Evolutionary conservation across 1,139 yeast genomes (phyloP).

Genomic region (Taphrina communis): DNA sequence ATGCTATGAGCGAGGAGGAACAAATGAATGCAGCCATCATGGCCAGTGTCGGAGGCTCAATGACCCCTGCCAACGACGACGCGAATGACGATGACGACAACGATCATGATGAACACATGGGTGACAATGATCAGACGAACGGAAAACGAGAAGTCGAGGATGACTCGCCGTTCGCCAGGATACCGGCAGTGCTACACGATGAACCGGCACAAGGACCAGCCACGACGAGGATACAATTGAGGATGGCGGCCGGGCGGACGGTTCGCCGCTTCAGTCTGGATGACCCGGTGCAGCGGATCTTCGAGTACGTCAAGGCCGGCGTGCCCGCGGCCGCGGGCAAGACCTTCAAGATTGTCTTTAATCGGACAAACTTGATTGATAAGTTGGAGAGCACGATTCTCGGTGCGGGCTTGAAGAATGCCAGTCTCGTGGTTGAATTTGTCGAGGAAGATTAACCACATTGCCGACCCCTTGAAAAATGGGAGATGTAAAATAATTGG

Average conservation of each 20-base stretch:
- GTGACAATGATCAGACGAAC: conserved; percentile 40
- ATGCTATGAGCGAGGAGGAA: conserved; percentile 74
- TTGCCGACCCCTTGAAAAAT: too few species aligned
- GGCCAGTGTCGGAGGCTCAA: conserved; percentile 61
- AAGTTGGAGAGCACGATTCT: conserved; percentile 66
- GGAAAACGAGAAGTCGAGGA: conserved; percentile 45
- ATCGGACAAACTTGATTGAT: conserved; percentile 68
- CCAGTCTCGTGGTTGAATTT: conserved; percentile 74
- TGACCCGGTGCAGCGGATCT: conserved; percentile 68
- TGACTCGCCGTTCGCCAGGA: conserved; percentile 53
- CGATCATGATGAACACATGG: conserved; percentile 40
- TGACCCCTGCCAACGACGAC: conserved; percentile 49
- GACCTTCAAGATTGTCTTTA: conserved; percentile 66
- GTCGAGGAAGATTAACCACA: neutral
- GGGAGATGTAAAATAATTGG: too few species aligned
- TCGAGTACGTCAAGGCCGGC: conserved; percentile 62
- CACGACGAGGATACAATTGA: conserved; percentile 80
- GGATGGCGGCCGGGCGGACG: conserved; percentile 76
- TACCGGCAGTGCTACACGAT: conserved; percentile 59
- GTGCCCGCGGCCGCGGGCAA: conserved; percentile 58
- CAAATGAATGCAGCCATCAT: conserved; percentile 79
- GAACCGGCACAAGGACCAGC: conserved; percentile 68
- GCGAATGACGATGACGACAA: conserved; percentile 44
- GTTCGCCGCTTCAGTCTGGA: conserved; percentile 70
- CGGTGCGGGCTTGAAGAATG: conserved; percentile 79